A percentile compares a stretch with the other conserved stretches of the same genome.
Conservation (phyloP, 2,329 filamentous ascomycete species). For the Arachnopeziza araneosa region DNA sequence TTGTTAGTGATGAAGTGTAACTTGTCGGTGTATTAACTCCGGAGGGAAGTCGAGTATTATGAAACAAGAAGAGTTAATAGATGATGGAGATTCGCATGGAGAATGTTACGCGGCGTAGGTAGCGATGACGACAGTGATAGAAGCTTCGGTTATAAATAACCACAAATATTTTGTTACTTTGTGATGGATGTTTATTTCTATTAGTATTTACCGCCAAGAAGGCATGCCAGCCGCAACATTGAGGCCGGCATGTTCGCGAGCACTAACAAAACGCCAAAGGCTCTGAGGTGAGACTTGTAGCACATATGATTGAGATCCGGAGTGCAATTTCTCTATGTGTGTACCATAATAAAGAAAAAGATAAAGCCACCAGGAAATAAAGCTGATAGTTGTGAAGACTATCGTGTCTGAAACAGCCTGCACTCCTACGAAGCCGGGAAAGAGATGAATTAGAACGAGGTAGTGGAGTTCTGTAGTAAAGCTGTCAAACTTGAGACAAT, state of each 20-base stretch:
- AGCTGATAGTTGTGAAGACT: neutral
- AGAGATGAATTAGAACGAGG: neutral
- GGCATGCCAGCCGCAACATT: neutral
- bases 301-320: neutral
- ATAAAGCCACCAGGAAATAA: neutral
- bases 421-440: neutral
- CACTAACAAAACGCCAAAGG: neutral
- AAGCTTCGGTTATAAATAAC: neutral
- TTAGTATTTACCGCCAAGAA: neutral
- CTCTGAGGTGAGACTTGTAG: neutral
- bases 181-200: neutral
- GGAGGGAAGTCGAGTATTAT: neutral
- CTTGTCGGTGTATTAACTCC: too few relatives aligned
- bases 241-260: neutral
- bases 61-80: neutral
- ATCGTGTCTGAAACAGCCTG: neutral
- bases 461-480: neutral
- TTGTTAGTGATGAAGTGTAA: neutral
- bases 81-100: neutral
- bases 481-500: neutral
- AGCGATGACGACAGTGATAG: neutral
- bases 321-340: neutral
- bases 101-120: neutral
- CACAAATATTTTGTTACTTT: neutral
- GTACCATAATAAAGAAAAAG: neutral